phyloP scores from a whole-genome alignment of 371 early-diverging fungal genomes.

The Lichtheimia corymbifera region DNA sequence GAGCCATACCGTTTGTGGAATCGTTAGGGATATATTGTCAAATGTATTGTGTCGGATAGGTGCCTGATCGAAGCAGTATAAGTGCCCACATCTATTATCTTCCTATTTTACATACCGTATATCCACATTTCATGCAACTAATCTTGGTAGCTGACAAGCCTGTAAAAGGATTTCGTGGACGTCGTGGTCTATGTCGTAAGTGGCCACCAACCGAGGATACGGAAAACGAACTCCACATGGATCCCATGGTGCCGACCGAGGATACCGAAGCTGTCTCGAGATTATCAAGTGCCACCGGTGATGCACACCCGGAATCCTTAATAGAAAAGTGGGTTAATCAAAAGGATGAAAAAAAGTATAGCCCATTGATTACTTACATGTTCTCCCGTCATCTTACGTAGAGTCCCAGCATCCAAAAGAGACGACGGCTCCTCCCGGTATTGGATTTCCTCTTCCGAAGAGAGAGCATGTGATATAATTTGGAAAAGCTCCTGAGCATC shows the following conservation, averaged over 20 bases:
- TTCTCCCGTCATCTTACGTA: slow-evolving; percentile 30
- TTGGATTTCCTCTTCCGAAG: slow-evolving; percentile 67
- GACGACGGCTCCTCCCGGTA: slow-evolving; percentile 40
- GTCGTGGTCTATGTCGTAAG: slow-evolving; percentile 44
- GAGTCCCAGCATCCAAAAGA: slow-evolving; percentile 36
- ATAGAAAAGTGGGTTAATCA: background rate
- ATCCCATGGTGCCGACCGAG: slow-evolving; percentile 48
- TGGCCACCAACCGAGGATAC: slow-evolving; percentile 50
- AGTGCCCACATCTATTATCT: background rate
- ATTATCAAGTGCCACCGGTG: slow-evolving; percentile 32
- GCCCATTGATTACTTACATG: slow-evolving; percentile 12
- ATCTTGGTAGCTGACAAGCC: slow-evolving; percentile 78
- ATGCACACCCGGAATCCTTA: slow-evolving; percentile 13
- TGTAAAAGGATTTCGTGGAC: slow-evolving; percentile 66
- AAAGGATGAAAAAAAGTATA: slow-evolving; percentile 6
- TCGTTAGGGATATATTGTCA: slow-evolving; percentile 76
- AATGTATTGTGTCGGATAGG: slow-evolving; percentile 83
- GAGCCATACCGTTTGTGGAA: slow-evolving; percentile 59
- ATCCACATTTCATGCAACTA: slow-evolving; percentile 78
- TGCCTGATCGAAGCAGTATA: slow-evolving; percentile 32
- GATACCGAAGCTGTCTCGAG: slow-evolving; percentile 51
- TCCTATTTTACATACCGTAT: slow-evolving; percentile 50
- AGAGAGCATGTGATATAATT: slow-evolving; percentile 78
- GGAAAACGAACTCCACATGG: slow-evolving; percentile 57
- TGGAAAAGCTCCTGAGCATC: slow-evolving; percentile 96